Evolutionary conservation across 192 early-diverging fungal species (phyloP).

Genomic region (Backusella circina): DNA sequence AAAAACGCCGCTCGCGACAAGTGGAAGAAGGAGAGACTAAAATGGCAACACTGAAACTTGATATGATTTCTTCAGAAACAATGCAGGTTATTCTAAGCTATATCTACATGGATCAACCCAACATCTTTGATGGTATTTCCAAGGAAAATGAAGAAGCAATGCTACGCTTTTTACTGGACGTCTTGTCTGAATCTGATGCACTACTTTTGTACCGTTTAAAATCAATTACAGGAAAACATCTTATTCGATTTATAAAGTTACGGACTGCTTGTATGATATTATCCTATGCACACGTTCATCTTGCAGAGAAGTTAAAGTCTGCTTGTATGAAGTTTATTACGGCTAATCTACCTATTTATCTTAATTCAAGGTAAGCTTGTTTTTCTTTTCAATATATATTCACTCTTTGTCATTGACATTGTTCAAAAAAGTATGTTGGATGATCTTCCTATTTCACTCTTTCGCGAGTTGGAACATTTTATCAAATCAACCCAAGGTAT

Average conservation of each 20-base stretch:
- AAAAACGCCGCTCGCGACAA: constrained; percentile 21
- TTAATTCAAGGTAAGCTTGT: constrained; percentile 32
- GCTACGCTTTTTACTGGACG: constrained; percentile 47
- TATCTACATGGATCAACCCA: constrained; percentile 48
- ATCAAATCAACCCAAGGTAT: constrained; percentile 6
- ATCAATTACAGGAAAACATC: constrained; percentile 33
- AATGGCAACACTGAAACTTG: constrained; percentile 31
- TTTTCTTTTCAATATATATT: not conserved
- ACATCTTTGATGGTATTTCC: constrained; percentile 37
- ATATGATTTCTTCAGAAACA: constrained; percentile 45
- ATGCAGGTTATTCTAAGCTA: constrained; percentile 50
- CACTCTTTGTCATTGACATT: not conserved
- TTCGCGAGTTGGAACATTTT: constrained; percentile 23
- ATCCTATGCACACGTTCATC: constrained; percentile 51
- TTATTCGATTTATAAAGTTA: constrained; percentile 37
- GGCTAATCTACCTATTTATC: constrained; percentile 39
- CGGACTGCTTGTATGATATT: constrained; percentile 51
- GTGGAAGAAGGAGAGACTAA: not conserved
- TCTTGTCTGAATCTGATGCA: constrained; percentile 64
- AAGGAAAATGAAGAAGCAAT: constrained; percentile 38
- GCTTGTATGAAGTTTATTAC: constrained; percentile 55
- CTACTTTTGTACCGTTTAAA: constrained; percentile 51
- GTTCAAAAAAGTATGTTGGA: constrained; percentile 10
- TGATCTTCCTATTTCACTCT: not conserved
- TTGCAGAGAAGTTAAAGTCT: constrained; percentile 41